A percentile compares a stretch with the other conserved stretches of the same genome.
Evolutionary conservation across 805 yeast genomes (phyloP).

Genomic region (Diddensiella transvaalensis): DNA sequence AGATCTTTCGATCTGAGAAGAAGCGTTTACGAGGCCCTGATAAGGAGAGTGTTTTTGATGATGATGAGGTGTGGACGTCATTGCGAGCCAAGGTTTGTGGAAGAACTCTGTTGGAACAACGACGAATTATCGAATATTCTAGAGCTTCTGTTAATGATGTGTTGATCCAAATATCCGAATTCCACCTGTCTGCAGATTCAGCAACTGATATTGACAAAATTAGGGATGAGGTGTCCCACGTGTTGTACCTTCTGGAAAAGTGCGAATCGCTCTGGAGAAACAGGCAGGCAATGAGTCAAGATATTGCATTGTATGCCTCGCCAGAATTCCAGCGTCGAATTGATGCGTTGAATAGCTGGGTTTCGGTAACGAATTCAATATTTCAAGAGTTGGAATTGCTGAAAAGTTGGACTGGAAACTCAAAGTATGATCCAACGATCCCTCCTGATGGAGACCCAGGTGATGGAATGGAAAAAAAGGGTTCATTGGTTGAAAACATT

Average conservation of each 20-base stretch:
- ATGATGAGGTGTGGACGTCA: conserved; percentile 83
- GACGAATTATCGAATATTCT: conserved; percentile 60
- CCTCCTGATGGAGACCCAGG: conserved; percentile 31
- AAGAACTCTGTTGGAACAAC: conserved; percentile 75
- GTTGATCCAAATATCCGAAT: conserved; percentile 63
- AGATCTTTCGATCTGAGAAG: conserved; percentile 87
- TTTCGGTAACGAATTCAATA: conserved; percentile 66
- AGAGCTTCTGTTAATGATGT: conserved; percentile 70
- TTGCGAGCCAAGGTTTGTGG: conserved; percentile 78
- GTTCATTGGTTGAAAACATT: conserved; percentile 76
- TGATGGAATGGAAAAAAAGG: conserved; percentile 50
- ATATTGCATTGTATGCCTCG: conserved; percentile 66
- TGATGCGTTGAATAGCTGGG: conserved; percentile 83
- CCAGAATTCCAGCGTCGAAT: conserved; percentile 61
- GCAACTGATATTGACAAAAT: conserved; percentile 35
- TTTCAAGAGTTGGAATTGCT: conserved; percentile 57
- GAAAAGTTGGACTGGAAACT: conserved; percentile 80
- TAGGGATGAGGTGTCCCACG: conserved; percentile 46
- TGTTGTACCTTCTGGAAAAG: conserved; percentile 59
- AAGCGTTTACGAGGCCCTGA: conserved; percentile 42
- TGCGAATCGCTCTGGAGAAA: conserved; percentile 79
- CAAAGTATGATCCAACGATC: conserved; percentile 60
- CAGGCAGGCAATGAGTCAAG: conserved; percentile 68
- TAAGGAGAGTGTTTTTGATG: conserved; percentile 43
- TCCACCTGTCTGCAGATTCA: conserved; percentile 31